Conservation (phyloP, 2,329 filamentous ascomycete genomes). For the Epichloe hybrida region DNA sequence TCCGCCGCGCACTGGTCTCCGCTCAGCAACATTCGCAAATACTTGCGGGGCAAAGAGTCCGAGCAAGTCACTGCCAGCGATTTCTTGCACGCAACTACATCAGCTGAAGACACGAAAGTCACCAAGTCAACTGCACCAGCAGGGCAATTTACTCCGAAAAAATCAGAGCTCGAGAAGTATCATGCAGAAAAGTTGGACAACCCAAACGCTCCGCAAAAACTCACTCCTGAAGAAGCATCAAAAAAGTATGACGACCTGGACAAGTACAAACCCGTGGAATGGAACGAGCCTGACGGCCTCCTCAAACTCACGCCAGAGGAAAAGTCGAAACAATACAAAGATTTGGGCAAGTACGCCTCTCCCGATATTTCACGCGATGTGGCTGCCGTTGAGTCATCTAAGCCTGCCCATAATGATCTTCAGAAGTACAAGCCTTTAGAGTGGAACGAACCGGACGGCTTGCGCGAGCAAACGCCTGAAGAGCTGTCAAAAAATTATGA, state of each 20-base stretch:
- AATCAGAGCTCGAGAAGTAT: conserved; percentile 20
- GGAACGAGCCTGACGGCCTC: conserved; percentile 19
- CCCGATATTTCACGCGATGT: conserved; percentile 17
- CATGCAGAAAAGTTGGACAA: conserved; percentile 16
- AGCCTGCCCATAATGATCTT: conserved; percentile 24
- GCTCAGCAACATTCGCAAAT: conserved; percentile 20
- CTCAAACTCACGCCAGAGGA: conserved; percentile 16
- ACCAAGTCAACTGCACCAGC: conserved; percentile 25
- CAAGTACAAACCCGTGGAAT: conserved; percentile 22
- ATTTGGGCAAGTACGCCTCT: conserved; percentile 22
- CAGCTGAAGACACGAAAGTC: conserved; percentile 4
- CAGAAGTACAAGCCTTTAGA: conserved; percentile 23
- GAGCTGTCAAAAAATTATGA: conserved; percentile 26
- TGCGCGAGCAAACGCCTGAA: conserved; percentile 18
- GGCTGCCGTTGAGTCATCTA: conserved; percentile 13
- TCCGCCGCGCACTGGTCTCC: conserved; percentile 11
- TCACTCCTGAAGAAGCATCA: conserved; percentile 19
- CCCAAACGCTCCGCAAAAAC: conserved; percentile 12
- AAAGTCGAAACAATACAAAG: conserved; percentile 18
- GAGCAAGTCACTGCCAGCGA: conserved; percentile 11
- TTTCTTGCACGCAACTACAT: conserved; percentile 13
- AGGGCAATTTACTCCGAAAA: conserved; percentile 28
- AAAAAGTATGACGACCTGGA: conserved; percentile 28
- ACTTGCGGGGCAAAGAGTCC: conserved; percentile 13
- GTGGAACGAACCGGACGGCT: conserved; percentile 28